Evolutionary conservation across 768 basidiomycete genomes (phyloP), one percentile per base, ranked within the genome.

Genomic region (Suillus cothurnatus): DNA sequence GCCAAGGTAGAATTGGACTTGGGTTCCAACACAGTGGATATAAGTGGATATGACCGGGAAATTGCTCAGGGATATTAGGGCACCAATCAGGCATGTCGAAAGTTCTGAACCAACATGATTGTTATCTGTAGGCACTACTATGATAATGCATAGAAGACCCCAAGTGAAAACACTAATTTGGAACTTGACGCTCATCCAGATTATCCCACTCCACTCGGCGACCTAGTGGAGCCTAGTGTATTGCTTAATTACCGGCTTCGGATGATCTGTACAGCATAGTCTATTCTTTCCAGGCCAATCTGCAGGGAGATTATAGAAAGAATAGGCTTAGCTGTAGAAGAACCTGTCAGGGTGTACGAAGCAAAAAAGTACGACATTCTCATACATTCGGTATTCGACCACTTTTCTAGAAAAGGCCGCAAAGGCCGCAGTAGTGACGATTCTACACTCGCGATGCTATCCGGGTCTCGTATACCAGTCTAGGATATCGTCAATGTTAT

Each of bases 381-480:
- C 76, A 34, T 60, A 80, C 80, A 75, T 66, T 71, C 61, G 32
- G 76, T 67, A 12, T 67, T 65, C 61, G 69, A 71, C 77, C 82
- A 82, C 39, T 69, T 73, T 19, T 72, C 64, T 49, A 86, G 58
- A 14, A 77, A 77, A 23, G 55, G 61, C 39, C 81, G 76, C 58
- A 89, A 66, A 0, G 87, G 86, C 6, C 68, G 65, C 36, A 89
- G 70, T 8, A 89, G 67, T 7, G 75, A 81, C 45, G 71, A 69
- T 61, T 87, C 81, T 8, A 87, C 74, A 47, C 78, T 81, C 26
- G 70, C 64, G n/a, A 84, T 67, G 41, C 80, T 81, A 64, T 81
- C 81, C 55, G 68, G 66, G 61, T 84, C 82, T 5, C 83, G 80
- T 9, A 88, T 78, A 1, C 82, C 85, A 15, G 86, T 88, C 88